Base-by-base conservation (phyloP, 2,329 filamentous ascomycete genomes). In the Aureobasidium sp. region DNA sequence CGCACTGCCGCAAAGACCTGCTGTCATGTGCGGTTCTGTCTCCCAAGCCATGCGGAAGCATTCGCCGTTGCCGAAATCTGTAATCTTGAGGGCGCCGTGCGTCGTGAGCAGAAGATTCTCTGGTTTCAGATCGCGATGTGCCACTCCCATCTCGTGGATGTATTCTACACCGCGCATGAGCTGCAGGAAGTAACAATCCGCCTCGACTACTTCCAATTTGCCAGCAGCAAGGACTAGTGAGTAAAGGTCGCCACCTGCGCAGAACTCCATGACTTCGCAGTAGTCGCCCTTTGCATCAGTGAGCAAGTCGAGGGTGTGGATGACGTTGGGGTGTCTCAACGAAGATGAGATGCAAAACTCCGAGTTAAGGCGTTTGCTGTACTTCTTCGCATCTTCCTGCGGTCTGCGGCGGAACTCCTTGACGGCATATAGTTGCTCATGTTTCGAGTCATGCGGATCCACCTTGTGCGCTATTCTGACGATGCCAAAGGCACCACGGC, bases 31-130 rank as follows among this genome's bases (percentile, higher is more conserved):
- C 22, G 94, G 89, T 74, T 97, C 92, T 60, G 91, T 94, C 76
- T 99, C 94, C 94, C 94, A 99, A 2, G 94, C 94, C 93, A 97
- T 97, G 62, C 94, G 88, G 83, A 99, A 99, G 76, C 94, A 99
- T 76, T 99, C 94, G 70, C 94, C 94, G 70, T 99, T 99, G 65
- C 94, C 94, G 69, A 99, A 99, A 74, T 99, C 94, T 31, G 94
- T 97, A 67, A 99, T 99, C 72, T 99, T 99, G 68, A 99, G 84
- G 15, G 87, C 90, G 63, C 94, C 94, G 67, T 92, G 90, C 0
- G 90, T 94, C 4, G 94, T 99, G 62, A 99, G 82, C 0, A 99
- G 85, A 14, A 99, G 82, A 68, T 99, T 99, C 75, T 99, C 94
- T 0, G 94, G 94, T 76, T 99, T 99, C 49, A 99, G 79, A 70